phyloP scores from a whole-genome alignment of 768 basidiomycete genomes.

The Butyriboletus loyo region DNA sequence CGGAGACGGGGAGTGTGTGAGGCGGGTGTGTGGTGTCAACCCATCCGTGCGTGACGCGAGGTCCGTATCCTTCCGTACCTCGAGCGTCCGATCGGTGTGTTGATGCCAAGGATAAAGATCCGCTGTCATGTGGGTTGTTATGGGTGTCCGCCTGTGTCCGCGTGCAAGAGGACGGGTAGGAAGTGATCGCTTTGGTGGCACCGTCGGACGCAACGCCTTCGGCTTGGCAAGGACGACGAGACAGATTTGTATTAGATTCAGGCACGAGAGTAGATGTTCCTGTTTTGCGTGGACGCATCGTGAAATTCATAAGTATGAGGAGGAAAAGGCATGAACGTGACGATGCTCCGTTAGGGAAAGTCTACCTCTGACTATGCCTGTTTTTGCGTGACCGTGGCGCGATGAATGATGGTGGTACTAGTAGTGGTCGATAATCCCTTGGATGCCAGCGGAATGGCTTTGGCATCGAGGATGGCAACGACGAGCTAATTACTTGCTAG shows the following conservation, averaged over 20 bases:
- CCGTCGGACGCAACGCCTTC: background rate
- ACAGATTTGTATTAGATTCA: background rate
- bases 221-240: background rate
- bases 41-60: background rate
- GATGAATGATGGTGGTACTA: background rate
- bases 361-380: background rate
- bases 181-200: background rate
- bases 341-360: background rate
- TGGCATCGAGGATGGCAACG: background rate
- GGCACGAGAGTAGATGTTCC: constrained; percentile 2
- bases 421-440: background rate
- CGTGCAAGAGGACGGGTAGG: background rate
- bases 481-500: background rate
- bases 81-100: constrained; percentile 1
- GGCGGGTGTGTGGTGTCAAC: background rate
- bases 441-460: background rate
- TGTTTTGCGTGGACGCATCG: background rate
- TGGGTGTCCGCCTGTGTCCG: constrained; percentile 4
- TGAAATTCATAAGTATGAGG: background rate
- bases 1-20: background rate
- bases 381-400: background rate
- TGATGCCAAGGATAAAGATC: constrained; percentile 1
- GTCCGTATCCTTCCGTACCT: constrained; percentile 11
- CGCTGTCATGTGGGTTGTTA: constrained; percentile 15
- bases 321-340: background rate